phyloP scores from a whole-genome alignment of 441 rosid species.

The Lepidium campestre region DNA sequence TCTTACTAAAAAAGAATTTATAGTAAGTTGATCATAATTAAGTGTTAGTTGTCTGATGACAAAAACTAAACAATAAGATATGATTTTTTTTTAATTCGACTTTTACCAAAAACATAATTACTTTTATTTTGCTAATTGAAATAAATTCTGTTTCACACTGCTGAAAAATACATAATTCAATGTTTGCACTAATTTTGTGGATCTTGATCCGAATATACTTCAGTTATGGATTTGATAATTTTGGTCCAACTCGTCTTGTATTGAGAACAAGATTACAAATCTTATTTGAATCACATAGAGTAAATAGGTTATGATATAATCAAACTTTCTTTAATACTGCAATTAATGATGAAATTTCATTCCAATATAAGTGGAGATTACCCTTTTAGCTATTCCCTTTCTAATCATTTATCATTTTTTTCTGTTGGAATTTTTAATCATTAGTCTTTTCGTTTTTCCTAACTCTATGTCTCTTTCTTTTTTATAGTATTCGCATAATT shows the following conservation, averaged over 20 bases:
- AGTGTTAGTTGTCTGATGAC: no score
- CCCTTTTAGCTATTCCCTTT: neutral
- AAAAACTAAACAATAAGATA: no score
- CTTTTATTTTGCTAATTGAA: no score
- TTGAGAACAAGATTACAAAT: neutral
- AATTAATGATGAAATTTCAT: constrained; percentile 3
- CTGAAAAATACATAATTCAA: no score
- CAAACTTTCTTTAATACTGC: neutral
- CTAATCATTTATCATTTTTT: neutral
- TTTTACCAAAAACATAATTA: no score
- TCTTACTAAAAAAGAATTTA: no score
- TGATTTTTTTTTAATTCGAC: no score
- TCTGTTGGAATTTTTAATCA: neutral
- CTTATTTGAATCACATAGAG: neutral
- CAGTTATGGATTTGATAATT: no score
- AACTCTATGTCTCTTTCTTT: neutral
- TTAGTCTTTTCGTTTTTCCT: neutral
- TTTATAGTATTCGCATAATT: neutral
- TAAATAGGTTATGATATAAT: neutral
- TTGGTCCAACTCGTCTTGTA: neutral
- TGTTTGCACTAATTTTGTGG: no score
- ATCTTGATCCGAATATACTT: no score
- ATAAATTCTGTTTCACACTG: no score
- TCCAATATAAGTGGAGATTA: constrained; percentile 10
- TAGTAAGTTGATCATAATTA: no score